A percentile compares a stretch with the other conserved stretches of the same genome.
These are phyloP conservation scores for Nicotiana sylvestris DNA, from an alignment of 257 asterid species.

Conservation along the genomic window DNA sequence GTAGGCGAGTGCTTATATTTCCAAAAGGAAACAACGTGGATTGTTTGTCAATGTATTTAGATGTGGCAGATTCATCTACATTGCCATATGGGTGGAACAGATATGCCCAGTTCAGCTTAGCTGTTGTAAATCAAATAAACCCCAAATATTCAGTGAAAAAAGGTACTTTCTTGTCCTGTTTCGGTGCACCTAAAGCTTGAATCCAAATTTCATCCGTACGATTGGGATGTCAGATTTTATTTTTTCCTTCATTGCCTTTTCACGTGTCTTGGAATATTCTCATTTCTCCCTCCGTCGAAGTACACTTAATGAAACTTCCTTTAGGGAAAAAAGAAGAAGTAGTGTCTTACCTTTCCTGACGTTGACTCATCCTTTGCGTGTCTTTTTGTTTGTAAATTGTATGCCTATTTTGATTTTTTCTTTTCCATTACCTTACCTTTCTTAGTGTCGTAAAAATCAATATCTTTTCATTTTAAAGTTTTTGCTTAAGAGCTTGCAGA, in stretches of 20 bases:
- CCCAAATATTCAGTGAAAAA: constrained; percentile 60
- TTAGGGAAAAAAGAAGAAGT: background rate
- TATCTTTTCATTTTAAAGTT: background rate
- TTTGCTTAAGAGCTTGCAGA: background rate
- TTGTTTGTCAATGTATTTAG: constrained; percentile 79
- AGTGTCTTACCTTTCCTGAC: background rate
- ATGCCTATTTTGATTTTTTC: background rate
- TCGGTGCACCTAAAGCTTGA: background rate
- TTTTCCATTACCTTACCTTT: background rate
- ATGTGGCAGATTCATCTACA: constrained; percentile 75
- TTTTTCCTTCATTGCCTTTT: background rate
- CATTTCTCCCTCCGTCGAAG: background rate
- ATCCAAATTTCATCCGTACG: background rate
- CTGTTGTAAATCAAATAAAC: constrained; percentile 75
- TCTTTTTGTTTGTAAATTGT: background rate
- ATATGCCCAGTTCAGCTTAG: constrained; percentile 89
- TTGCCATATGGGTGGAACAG: constrained; percentile 93
- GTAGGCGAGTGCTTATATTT: constrained; percentile 91
- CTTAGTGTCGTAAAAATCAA: background rate
- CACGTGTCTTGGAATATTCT: background rate
- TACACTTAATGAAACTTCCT: background rate
- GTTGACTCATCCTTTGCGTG: background rate
- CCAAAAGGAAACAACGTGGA: constrained; percentile 95
- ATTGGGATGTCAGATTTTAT: background rate
- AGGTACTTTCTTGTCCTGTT: constrained; percentile 39